Percentiles rank a stretch among this genome's conserved stretches.
Evolutionary conservation across 257 asterid genomes (phyloP).

Genomic region (Parsonsia alboflavescens): DNA sequence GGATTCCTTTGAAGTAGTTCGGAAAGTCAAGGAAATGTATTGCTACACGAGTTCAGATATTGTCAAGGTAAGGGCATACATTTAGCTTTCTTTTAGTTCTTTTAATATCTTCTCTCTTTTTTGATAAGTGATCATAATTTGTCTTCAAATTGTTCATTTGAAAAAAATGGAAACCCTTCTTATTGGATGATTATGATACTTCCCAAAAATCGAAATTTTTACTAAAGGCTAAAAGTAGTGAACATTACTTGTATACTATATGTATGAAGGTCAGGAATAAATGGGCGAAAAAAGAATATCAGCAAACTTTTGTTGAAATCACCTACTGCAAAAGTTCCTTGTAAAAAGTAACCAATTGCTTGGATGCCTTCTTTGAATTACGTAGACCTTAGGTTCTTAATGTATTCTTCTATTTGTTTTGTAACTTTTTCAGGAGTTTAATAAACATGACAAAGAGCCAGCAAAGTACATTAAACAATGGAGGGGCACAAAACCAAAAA

Average conservation of each 20-base stretch:
- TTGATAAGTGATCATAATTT: not conserved
- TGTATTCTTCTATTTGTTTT: slow-evolving; percentile 1
- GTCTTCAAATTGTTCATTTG: no score
- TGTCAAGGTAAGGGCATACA: slow-evolving; percentile 63
- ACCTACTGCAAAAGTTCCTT: not conserved
- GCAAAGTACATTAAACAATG: slow-evolving; percentile 80
- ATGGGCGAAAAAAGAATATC: no score
- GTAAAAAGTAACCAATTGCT: not conserved
- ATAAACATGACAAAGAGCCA: slow-evolving; percentile 93
- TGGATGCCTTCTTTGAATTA: not conserved
- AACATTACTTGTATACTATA: not conserved
- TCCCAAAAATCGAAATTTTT: no score
- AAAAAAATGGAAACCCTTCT: no score
- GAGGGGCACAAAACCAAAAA: slow-evolving; percentile 92
- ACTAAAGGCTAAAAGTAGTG: not conserved
- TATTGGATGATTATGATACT: no score
- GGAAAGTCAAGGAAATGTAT: slow-evolving; percentile 86
- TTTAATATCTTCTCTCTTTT: not conserved
- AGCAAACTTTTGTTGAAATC: not conserved
- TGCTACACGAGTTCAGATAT: slow-evolving; percentile 97
- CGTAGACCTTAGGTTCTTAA: not conserved
- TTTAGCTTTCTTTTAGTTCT: not conserved
- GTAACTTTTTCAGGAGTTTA: slow-evolving; percentile 69
- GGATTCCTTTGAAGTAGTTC: slow-evolving; percentile 87
- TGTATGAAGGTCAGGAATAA: not conserved